These are phyloP conservation scores for Ophiocordyceps robertsii DNA, from an alignment of 2,329 filamentous ascomycete genomes.

Conservation along the genomic window DNA sequence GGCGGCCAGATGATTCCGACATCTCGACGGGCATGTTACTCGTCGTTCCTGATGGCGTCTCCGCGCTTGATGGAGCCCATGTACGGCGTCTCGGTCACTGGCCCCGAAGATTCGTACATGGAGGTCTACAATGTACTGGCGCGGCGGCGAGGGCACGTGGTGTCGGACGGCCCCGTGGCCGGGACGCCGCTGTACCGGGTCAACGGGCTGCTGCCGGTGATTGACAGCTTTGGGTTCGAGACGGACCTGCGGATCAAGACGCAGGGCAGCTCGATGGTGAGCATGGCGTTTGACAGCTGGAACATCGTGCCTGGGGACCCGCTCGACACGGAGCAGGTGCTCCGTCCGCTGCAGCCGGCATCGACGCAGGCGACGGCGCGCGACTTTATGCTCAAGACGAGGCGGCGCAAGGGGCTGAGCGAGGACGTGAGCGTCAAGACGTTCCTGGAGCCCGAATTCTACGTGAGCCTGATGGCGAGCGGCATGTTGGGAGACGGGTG, in stretches of 20 bases:
- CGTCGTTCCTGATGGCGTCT: conserved; percentile 91
- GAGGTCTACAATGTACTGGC: conserved; percentile 87
- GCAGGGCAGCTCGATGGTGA: conserved; percentile 81
- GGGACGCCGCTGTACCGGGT: conserved; percentile 91
- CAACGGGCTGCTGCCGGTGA: conserved; percentile 82
- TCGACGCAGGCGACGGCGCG: conserved; percentile 78
- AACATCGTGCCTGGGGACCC: conserved; percentile 92
- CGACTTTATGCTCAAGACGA: conserved; percentile 94
- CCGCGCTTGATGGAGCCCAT: conserved; percentile 94
- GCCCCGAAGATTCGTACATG: conserved; percentile 76
- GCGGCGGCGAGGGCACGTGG: conserved; percentile 76
- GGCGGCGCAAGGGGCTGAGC: conserved; percentile 80
- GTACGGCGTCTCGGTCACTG: conserved; percentile 85
- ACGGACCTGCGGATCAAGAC: conserved; percentile 94
- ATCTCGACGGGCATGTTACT: conserved; percentile 83
- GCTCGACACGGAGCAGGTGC: conserved; percentile 71
- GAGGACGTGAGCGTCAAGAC: conserved; percentile 95
- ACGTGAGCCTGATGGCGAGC: conserved; percentile 75
- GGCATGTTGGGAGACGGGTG: conserved; percentile 57
- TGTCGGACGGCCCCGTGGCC: conserved; percentile 86
- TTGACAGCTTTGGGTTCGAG: conserved; percentile 96
- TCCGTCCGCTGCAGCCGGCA: conserved; percentile 77
- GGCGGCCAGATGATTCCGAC: conserved; percentile 97
- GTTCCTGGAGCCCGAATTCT: conserved; percentile 90
- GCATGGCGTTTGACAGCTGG: conserved; percentile 91